A percentile compares a stretch with the other conserved stretches of the same genome.
These are phyloP conservation scores for Pythium oligandrum DNA, from an alignment of 352 stramenopile species.

Conservation along the genomic window DNA sequence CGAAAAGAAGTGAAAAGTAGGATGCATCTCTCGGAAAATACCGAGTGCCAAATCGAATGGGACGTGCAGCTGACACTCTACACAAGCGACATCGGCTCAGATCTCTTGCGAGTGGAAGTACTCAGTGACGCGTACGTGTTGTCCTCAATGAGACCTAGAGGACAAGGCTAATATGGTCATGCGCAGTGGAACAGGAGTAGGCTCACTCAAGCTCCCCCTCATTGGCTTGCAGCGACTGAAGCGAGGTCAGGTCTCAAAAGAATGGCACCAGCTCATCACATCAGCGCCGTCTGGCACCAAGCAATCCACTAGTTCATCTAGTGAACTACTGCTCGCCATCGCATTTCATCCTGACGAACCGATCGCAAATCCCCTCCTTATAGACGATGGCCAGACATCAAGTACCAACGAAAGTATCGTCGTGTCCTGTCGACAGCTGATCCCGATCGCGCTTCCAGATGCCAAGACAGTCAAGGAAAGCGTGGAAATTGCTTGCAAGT, in stretches of 20 bases:
- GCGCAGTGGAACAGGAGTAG: constrained; percentile 24
- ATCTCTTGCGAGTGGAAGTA: constrained; percentile 32
- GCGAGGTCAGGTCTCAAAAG: constrained; percentile 9
- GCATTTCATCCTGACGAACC: too few species aligned
- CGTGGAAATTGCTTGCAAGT: too few species aligned
- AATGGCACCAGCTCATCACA: constrained; percentile 20
- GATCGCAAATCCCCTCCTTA: too few species aligned
- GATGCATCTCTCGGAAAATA: neutral
- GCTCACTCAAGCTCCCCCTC: constrained; percentile 32
- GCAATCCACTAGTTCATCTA: too few species aligned
- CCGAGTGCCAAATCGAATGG: constrained; percentile 18
- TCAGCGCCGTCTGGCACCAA: neutral
- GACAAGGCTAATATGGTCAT: too few species aligned
- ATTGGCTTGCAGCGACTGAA: constrained; percentile 10
- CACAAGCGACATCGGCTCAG: constrained; percentile 23
- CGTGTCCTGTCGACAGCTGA: too few species aligned
- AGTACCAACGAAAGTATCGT: too few species aligned
- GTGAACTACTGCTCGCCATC: too few species aligned
- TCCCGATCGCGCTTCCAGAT: too few species aligned
- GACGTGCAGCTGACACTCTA: constrained; percentile 37
- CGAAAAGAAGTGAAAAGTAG: constrained; percentile 28
- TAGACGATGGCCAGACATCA: too few species aligned
- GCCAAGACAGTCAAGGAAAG: too few species aligned
- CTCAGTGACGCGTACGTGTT: constrained; percentile 28
- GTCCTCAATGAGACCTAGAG: too few species aligned